Conservation (phyloP, 345 rosid species). For the Cardamine chenopodiifolia region DNA sequence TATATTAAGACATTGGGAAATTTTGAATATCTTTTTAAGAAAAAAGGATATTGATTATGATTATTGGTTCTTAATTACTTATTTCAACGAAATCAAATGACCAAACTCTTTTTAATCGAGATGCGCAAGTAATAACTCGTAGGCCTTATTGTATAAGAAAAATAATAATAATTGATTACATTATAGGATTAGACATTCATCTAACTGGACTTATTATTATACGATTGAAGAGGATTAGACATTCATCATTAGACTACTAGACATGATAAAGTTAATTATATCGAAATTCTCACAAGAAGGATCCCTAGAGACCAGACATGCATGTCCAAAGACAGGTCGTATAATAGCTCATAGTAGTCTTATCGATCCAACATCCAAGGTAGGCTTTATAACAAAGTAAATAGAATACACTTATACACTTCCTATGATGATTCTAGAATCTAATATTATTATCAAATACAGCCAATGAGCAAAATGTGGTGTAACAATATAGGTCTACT, state of each 20-base stretch:
- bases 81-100: not conserved
- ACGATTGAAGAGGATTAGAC: slow-evolving; percentile 28
- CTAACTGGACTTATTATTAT: not conserved
- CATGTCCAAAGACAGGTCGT: slow-evolving; percentile 47
- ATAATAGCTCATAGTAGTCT: slow-evolving; percentile 36
- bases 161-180: not conserved
- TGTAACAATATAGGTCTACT: slow-evolving; percentile 33
- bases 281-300: slow-evolving; percentile 34
- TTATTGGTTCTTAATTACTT: not conserved
- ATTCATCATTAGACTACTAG: slow-evolving; percentile 40
- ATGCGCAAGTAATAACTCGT: not conserved
- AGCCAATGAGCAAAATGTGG: slow-evolving; percentile 39
- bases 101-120: not conserved
- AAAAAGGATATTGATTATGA: not conserved
- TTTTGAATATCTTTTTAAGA: not conserved
- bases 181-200: too few relatives aligned
- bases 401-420: not conserved
- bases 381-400: slow-evolving; percentile 37
- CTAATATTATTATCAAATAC: slow-evolving; percentile 22
- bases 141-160: slow-evolving; percentile 3
- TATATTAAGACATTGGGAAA: not conserved
- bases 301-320: slow-evolving; percentile 47
- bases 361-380: slow-evolving; percentile 41
- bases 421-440: slow-evolving; percentile 33
- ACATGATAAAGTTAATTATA: slow-evolving; percentile 33